Evolutionary conservation across 768 basidiomycete species (phyloP).

Genomic region (Kondoa malvinella): DNA sequence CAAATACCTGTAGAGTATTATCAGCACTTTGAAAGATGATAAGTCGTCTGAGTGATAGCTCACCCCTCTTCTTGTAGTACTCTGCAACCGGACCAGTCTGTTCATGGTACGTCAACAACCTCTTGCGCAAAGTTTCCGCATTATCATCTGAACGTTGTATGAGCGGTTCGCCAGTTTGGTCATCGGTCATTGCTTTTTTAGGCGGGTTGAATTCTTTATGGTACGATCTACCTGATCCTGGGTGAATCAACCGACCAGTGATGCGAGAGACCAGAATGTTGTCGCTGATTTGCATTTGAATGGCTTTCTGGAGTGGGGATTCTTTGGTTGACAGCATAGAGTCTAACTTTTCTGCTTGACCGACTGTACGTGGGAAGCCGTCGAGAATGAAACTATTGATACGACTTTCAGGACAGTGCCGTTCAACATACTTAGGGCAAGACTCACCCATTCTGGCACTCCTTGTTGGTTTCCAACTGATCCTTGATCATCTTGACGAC

Average conservation of each 20-base stretch:
- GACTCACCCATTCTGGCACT: slow-evolving; percentile 85
- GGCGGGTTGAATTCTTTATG: slow-evolving; percentile 96
- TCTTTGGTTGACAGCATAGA: slow-evolving; percentile 67
- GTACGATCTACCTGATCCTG: slow-evolving; percentile 72
- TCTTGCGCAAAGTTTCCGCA: slow-evolving; percentile 79
- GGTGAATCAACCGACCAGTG: slow-evolving; percentile 87
- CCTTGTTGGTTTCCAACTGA: slow-evolving; percentile 79
- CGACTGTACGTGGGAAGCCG: slow-evolving; percentile 96
- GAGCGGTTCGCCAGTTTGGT: slow-evolving; percentile 84
- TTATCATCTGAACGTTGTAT: slow-evolving; percentile 64
- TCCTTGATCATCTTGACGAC: slow-evolving; percentile 95
- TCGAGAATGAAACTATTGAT: slow-evolving; percentile 80
- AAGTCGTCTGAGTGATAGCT: neutral
- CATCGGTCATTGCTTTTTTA: slow-evolving; percentile 86
- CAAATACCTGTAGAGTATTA: slow-evolving; percentile 35
- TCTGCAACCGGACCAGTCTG: slow-evolving; percentile 92
- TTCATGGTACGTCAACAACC: slow-evolving; percentile 69
- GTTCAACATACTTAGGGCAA: too few relatives aligned
- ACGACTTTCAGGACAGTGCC: neutral
- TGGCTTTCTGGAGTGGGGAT: slow-evolving; percentile 40
- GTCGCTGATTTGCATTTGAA: slow-evolving; percentile 83
- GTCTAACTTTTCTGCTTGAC: slow-evolving; percentile 91
- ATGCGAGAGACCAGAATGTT: slow-evolving; percentile 92
- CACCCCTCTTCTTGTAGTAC: slow-evolving; percentile 79
- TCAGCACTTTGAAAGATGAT: neutral